Evolutionary conservation across 2,329 filamentous ascomycete genomes (phyloP).

Genomic region (Fusarium clavum): DNA sequence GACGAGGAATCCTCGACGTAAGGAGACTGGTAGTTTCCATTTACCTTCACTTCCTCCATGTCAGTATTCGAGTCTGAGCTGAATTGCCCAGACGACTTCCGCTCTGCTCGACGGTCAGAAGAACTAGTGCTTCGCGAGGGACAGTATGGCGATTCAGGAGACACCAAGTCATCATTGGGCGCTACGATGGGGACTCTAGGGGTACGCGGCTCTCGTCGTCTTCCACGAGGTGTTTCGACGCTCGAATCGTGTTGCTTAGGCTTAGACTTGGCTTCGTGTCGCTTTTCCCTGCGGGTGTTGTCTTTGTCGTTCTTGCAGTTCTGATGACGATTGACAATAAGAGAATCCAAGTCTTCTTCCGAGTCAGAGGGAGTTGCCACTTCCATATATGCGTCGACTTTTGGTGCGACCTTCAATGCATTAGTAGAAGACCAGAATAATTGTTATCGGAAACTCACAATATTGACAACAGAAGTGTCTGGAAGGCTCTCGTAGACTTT

Average conservation of each 20-base stretch:
- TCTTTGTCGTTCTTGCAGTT: not conserved
- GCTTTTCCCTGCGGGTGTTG: not conserved
- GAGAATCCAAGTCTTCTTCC: slow-evolving; percentile 32
- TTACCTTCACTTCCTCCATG: not conserved
- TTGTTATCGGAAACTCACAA: slow-evolving; percentile 36
- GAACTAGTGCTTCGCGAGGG: slow-evolving; percentile 44
- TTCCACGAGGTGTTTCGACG: slow-evolving; percentile 3
- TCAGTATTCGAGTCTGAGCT: slow-evolving; percentile 28
- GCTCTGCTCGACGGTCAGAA: slow-evolving; percentile 46
- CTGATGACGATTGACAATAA: slow-evolving; percentile 17
- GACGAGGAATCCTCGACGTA: slow-evolving; percentile 46
- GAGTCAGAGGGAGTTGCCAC: not conserved
- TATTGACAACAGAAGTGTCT: slow-evolving; percentile 45
- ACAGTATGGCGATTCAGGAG: slow-evolving; percentile 26
- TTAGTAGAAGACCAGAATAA: slow-evolving; percentile 18
- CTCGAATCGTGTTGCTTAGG: not conserved
- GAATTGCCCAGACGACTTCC: slow-evolving; percentile 35
- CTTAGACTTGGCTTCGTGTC: not conserved
- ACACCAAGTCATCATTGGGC: not conserved
- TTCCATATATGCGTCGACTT: not conserved
- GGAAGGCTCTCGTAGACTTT: slow-evolving; percentile 39
- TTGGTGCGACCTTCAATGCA: not conserved
- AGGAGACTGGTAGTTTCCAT: slow-evolving; percentile 41
- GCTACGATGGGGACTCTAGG: not conserved
- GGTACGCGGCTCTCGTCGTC: slow-evolving; percentile 8